These are phyloP conservation scores for Polyplosphaeria fusca DNA, from an alignment of 495 filamentous ascomycete species.

Conservation along the genomic window DNA sequence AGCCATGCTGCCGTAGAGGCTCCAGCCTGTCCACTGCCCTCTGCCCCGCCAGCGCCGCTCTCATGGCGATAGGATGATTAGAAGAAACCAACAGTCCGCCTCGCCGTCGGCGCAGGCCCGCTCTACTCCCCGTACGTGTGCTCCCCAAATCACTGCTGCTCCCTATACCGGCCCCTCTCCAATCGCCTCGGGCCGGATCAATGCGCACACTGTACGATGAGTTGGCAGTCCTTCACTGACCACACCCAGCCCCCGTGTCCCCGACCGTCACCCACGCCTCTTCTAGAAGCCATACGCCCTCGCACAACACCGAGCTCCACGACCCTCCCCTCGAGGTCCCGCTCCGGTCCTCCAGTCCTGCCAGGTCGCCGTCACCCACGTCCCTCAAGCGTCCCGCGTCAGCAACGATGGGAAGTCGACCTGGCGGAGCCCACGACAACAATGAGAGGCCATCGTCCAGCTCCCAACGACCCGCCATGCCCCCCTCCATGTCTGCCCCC, in stretches of 20 bases:
- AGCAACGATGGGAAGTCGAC: constrained; percentile 35
- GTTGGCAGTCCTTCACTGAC: constrained; percentile 31
- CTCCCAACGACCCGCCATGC: constrained; percentile 25
- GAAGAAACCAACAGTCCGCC: constrained; percentile 29
- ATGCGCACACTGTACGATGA: constrained; percentile 37
- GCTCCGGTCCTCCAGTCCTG: constrained; percentile 31
- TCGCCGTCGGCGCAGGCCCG: constrained; percentile 32
- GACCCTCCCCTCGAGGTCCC: constrained; percentile 25
- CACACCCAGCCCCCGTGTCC: constrained; percentile 22
- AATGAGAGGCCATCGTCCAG: constrained; percentile 28
- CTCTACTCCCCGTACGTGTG: constrained; percentile 33
- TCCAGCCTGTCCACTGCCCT: neutral
- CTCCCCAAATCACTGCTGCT: neutral
- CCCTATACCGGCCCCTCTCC: constrained; percentile 7
- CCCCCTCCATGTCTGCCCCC: constrained; percentile 42
- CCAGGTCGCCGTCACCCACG: constrained; percentile 34
- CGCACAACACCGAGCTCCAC: constrained; percentile 23
- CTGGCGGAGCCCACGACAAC: constrained; percentile 31
- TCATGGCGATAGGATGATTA: constrained; percentile 34
- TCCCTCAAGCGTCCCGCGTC: constrained; percentile 14
- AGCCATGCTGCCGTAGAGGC: constrained; percentile 29
- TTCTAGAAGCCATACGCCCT: constrained; percentile 34
- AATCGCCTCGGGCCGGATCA: constrained; percentile 24
- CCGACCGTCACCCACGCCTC: constrained; percentile 36
- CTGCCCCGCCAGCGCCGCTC: constrained; percentile 6